A percentile compares a stretch with the other conserved stretches of the same genome.
phyloP scores from a whole-genome alignment of 2,329 filamentous ascomycete genomes.

The Aureobasidium musti region DNA sequence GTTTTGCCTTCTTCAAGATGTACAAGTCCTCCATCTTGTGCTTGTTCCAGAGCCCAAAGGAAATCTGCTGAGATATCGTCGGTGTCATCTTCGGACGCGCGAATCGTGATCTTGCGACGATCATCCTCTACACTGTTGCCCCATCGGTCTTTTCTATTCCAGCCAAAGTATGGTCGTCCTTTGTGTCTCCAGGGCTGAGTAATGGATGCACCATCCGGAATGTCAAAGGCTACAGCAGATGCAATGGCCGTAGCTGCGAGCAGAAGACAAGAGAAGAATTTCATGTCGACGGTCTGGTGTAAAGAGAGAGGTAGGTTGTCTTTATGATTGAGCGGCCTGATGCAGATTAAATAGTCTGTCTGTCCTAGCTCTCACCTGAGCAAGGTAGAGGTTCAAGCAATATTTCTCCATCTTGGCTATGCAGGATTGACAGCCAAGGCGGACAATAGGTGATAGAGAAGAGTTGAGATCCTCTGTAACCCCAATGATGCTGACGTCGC shows the following conservation, averaged over 20 bases:
- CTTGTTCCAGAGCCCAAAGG: slow-evolving; percentile 55
- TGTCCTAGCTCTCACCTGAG: neutral
- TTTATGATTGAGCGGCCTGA: too few species aligned
- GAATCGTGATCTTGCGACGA: slow-evolving; percentile 39
- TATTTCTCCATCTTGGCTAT: slow-evolving; percentile 28
- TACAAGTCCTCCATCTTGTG: slow-evolving; percentile 61
- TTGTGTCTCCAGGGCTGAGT: slow-evolving; percentile 1
- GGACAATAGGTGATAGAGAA: neutral
- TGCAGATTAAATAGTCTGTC: slow-evolving; percentile 1
- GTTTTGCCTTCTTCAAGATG: slow-evolving; percentile 56
- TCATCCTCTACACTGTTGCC: slow-evolving; percentile 19
- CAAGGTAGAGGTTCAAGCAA: neutral
- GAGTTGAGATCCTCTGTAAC: neutral
- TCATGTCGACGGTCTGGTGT: neutral
- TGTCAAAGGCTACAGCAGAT: neutral
- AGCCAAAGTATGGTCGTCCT: slow-evolving; percentile 1
- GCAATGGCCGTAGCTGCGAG: neutral
- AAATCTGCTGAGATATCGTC: slow-evolving; percentile 62
- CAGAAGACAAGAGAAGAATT: neutral
- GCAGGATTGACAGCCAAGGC: slow-evolving; percentile 19
- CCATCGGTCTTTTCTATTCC: slow-evolving; percentile 20
- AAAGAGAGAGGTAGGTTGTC: too few species aligned
- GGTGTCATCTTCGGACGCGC: slow-evolving; percentile 55
- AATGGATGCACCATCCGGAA: slow-evolving; percentile 8
- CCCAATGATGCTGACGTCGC: slow-evolving; percentile 11